Evolutionary conservation across 345 rosid genomes (phyloP).

Genomic region (Populus simonii): DNA sequence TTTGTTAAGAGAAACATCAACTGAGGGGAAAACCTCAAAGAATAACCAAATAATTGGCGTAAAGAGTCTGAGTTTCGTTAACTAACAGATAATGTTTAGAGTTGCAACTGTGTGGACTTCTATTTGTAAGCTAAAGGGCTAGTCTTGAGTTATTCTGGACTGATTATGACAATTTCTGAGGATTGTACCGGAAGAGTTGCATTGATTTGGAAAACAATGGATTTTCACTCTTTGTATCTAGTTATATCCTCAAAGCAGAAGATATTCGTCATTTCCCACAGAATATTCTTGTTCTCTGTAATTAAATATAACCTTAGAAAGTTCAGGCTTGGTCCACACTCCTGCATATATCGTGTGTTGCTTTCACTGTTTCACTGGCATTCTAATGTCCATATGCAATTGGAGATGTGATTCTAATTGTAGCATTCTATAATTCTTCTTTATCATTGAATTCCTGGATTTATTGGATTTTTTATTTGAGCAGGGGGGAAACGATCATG

Average conservation of each 20-base stretch:
- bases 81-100: neutral
- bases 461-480: slow-evolving; percentile 8
- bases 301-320: neutral
- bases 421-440: neutral
- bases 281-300: neutral
- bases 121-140: neutral
- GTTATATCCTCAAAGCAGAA: neutral
- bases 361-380: neutral
- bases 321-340: neutral
- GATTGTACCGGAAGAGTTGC: neutral
- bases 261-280: neutral
- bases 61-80: neutral
- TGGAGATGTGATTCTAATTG: neutral
- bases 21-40: neutral
- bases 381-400: neutral
- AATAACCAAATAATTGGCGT: neutral
- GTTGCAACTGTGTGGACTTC: neutral
- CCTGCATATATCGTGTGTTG: neutral
- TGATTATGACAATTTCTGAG: neutral
- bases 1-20: neutral
- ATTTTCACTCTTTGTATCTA: neutral
- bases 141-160: neutral
- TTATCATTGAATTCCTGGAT: neutral
- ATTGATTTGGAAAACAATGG: neutral
- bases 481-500: slow-evolving; percentile 96